phyloP scores from a whole-genome alignment of 2,329 filamentous ascomycete genomes.

The Eutypa lata region DNA sequence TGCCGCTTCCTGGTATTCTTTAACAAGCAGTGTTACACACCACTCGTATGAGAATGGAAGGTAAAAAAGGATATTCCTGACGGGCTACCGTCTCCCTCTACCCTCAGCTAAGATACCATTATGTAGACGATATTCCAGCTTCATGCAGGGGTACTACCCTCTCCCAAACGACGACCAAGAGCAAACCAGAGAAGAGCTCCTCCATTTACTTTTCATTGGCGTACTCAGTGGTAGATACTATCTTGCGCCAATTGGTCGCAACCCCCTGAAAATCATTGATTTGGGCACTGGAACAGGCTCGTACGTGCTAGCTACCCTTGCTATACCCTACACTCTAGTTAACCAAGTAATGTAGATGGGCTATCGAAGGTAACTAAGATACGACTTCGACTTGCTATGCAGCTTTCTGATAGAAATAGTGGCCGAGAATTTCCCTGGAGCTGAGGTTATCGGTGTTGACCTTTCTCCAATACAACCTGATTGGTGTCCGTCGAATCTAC shows the following conservation, averaged over 20 bases:
- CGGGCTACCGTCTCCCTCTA: background rate
- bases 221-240: conserved; percentile 40
- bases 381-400: background rate
- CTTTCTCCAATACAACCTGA: conserved; percentile 42
- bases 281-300: conserved; percentile 46
- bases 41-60: conserved; percentile 8
- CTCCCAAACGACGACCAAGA: conserved; percentile 53
- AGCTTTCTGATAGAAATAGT: conserved; percentile 27
- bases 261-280: conserved; percentile 48
- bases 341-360: conserved; percentile 41
- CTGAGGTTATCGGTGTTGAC: conserved; percentile 43
- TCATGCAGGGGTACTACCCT: conserved; percentile 44
- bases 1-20: conserved; percentile 5
- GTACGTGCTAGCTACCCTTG: background rate
- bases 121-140: conserved; percentile 46
- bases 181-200: conserved; percentile 45
- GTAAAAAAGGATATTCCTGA: background rate
- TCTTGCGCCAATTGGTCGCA: conserved; percentile 40
- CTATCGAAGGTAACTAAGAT: conserved; percentile 42
- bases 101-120: conserved; percentile 1
- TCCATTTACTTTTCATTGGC: conserved; percentile 48
- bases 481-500: conserved; percentile 54
- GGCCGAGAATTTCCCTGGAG: conserved; percentile 42
- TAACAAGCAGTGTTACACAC: conserved; percentile 4
- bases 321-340: background rate